These are phyloP conservation scores for Vitis rotundifolia DNA, from an alignment of 164 flowering plant species.

Conservation along the genomic window DNA sequence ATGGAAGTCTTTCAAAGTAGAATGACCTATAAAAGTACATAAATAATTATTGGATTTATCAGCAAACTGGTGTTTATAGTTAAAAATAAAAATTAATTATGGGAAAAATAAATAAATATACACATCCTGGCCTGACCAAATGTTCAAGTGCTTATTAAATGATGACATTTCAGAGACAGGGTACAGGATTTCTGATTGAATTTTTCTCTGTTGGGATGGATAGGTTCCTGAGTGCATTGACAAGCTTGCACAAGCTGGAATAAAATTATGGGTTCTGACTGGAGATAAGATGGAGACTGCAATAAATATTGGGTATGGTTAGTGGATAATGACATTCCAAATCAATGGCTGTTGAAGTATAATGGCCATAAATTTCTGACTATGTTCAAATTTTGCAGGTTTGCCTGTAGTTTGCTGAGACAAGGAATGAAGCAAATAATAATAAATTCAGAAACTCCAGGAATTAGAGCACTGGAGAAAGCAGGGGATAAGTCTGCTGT, in stretches of 20 bases:
- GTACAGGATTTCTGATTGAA: background rate
- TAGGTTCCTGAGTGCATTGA: conserved; percentile 81
- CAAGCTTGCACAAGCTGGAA: conserved; percentile 73
- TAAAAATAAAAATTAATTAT: no score
- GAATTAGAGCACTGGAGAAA: conserved; percentile 38
- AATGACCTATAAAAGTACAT: no score
- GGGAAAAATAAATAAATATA: no score
- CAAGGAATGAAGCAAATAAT: conserved; percentile 75
- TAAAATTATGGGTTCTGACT: conserved; percentile 74
- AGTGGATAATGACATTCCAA: background rate
- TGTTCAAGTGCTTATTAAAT: background rate
- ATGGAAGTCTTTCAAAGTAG: no score
- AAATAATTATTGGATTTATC: no score
- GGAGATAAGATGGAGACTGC: conserved; percentile 89
- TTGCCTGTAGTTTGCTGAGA: conserved; percentile 71
- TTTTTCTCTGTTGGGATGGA: background rate
- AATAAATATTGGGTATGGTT: conserved; percentile 61
- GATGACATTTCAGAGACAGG: background rate
- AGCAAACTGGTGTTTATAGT: no score
- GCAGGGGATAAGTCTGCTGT: conserved; percentile 34
- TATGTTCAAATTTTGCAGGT: conserved; percentile 35
- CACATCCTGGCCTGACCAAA: no score
- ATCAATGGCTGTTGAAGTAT: background rate
- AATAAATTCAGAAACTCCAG: conserved; percentile 51
- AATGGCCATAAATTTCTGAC: conserved; percentile 1